Evolutionary conservation across 1,284 basidiomycete species (phyloP).

Genomic region (Fomitopsis palustris): DNA sequence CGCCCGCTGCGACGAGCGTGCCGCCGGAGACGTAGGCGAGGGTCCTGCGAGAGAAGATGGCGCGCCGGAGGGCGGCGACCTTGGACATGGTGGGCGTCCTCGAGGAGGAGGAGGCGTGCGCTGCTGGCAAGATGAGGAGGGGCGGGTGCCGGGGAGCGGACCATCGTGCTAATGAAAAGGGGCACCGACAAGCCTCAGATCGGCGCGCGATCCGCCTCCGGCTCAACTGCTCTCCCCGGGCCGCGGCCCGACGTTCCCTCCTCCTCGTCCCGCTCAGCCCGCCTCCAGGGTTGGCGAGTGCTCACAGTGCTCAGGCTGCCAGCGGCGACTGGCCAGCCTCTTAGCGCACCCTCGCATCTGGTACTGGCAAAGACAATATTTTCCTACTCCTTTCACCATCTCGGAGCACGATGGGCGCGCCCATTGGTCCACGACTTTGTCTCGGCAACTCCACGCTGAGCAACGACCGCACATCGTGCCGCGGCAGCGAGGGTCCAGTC

Average conservation of each 20-base stretch:
- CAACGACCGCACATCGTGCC: too few relatives aligned
- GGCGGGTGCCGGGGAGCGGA: not conserved
- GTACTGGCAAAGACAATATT: too few relatives aligned
- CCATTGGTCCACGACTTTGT: too few relatives aligned
- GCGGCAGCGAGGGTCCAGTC: too few relatives aligned
- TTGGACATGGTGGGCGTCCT: conserved; percentile 5
- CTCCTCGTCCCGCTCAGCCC: not conserved
- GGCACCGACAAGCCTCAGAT: not conserved
- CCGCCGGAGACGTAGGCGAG: conserved; percentile 50
- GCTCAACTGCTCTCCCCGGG: not conserved
- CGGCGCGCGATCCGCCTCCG: not conserved
- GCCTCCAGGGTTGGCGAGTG: not conserved
- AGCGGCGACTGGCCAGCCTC: too few relatives aligned
- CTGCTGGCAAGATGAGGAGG: not conserved
- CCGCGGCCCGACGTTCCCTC: not conserved
- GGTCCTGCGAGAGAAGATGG: conserved; percentile 51
- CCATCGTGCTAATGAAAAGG: not conserved
- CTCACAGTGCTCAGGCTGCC: not conserved
- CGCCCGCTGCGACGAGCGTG: conserved; percentile 46
- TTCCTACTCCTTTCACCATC: too few relatives aligned
- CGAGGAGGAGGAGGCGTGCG: not conserved
- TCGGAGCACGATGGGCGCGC: too few relatives aligned
- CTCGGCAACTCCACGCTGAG: too few relatives aligned
- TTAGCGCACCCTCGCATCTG: too few relatives aligned
- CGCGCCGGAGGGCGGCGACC: conserved; percentile 23